Percentiles rank a stretch among this genome's conserved stretches.
Evolutionary conservation across 2,329 filamentous ascomycete genomes (phyloP).

Genomic region (Neofusicoccum laricinum): DNA sequence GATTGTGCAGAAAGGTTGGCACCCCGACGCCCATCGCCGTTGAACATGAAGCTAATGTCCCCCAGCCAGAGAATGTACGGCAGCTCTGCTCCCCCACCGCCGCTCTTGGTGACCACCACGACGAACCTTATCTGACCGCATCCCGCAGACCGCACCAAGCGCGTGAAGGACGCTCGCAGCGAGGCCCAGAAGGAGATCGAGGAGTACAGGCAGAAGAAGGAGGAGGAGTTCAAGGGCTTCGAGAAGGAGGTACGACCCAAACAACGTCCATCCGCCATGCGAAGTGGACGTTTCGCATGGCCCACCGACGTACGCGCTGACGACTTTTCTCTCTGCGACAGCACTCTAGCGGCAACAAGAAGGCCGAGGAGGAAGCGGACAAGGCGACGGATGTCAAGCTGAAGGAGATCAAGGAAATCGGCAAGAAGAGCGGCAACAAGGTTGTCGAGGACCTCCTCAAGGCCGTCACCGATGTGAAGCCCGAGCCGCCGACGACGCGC

Average conservation of each 20-base stretch:
- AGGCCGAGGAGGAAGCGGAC: conserved; percentile 67
- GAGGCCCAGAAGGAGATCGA: conserved; percentile 99
- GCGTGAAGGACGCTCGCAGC: conserved; percentile 91
- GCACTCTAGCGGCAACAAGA: conserved; percentile 90
- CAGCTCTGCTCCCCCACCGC: conserved; percentile 1
- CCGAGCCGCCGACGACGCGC: conserved; percentile 53
- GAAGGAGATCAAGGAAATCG: conserved; percentile 75
- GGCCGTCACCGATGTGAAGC: conserved; percentile 81
- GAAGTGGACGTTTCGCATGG: not conserved
- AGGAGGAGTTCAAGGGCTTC: conserved; percentile 92
- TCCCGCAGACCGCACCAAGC: conserved; percentile 79
- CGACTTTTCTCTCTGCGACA: conserved; percentile 41
- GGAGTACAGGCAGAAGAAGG: conserved; percentile 83
- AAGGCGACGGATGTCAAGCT: conserved; percentile 80
- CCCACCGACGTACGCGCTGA: conserved; percentile 1
- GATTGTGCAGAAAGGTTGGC: conserved; percentile 92
- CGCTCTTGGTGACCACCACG: conserved; percentile 11
- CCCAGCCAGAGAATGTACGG: conserved; percentile 81
- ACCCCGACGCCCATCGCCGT: not conserved
- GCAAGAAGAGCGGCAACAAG: conserved; percentile 72
- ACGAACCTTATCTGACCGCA: conserved; percentile 23
- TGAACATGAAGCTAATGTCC: not conserved
- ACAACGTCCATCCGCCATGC: not conserved
- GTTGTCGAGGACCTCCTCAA: conserved; percentile 81
- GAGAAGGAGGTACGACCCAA: conserved; percentile 65